These are phyloP conservation scores for Salvia hispanica DNA, from an alignment of 257 asterid species.

Conservation along the genomic window DNA sequence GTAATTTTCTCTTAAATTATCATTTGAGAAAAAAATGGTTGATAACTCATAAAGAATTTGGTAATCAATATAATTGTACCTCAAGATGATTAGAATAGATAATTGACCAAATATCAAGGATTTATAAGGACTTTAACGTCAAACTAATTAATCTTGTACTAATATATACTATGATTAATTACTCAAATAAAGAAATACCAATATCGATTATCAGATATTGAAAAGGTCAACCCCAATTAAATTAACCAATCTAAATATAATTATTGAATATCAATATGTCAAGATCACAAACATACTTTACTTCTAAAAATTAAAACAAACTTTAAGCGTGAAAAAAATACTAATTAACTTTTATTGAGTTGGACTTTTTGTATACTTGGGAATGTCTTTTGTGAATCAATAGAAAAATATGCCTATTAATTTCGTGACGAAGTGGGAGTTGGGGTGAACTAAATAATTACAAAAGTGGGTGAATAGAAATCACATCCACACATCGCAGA, in stretches of 20 bases:
- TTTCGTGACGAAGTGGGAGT: slow-evolving; percentile 7
- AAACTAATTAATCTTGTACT: not conserved
- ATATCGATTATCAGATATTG: too few relatives aligned
- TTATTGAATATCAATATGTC: too few relatives aligned
- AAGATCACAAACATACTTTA: too few relatives aligned
- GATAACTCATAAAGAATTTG: not conserved
- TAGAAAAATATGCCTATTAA: not conserved
- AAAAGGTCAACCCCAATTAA: too few relatives aligned
- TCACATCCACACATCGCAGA: slow-evolving; percentile 14
- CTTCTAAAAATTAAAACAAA: too few relatives aligned
- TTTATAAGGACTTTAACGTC: not conserved
- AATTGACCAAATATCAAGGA: too few relatives aligned
- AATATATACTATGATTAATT: not conserved
- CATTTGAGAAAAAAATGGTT: not conserved
- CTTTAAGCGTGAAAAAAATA: too few relatives aligned
- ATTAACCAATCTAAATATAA: too few relatives aligned
- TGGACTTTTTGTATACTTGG: not conserved
- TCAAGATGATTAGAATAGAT: too few relatives aligned
- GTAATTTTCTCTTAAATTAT: not conserved
- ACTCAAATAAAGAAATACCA: too few relatives aligned
- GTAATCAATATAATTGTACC: too few relatives aligned
- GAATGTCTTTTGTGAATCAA: not conserved
- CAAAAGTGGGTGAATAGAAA: not conserved
- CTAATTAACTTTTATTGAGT: not conserved
- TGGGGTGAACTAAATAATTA: not conserved